Base-by-base conservation (phyloP, 495 filamentous ascomycete species). In the Podospora conica region DNA sequence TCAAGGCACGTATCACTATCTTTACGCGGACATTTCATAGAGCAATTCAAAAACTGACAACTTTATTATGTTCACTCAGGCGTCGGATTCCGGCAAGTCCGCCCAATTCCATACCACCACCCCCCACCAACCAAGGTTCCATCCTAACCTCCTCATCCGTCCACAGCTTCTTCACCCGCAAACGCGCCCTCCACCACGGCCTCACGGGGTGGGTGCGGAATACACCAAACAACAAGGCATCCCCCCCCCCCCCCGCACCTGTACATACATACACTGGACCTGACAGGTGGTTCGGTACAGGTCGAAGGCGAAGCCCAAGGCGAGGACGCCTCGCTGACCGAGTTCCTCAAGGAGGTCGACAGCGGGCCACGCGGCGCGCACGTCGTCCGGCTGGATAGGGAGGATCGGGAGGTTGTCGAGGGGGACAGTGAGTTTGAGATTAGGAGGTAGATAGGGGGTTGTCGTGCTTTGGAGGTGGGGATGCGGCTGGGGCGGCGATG, bases 271-370 rank as follows among this genome's bases (percentile, higher is more conserved):
- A 20, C 21, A 54, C 64, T 66, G 21, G 1, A 18, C 53, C 53
- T 54, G 53, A 54, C 53, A n/a, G 25, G 25, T 27, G 25, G 25
- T 27, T 2, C 57, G 9, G 63, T 15, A 28, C 66, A 95, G 90
- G 92, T 97, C n/a, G 87, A 90, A 74, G 93, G 93, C 53, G 93
- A 97, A 78, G 92, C 88, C 2, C 93, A 97, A 71, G 93, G 93
- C 31, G 76, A 83, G 15, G 81, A 86, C 10, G 80, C 85, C 11
- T 74, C 80, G 5, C 70, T 97, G 54, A 77, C 88, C 61, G 82
- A 85, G 24, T 88, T 96, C 59, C 74, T 97, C 11, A 87, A 90
- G 68, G 87, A 91, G 66, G 81, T 97, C 59, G 82, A 93, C 71
- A 86, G 83, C 64, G 93, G 93, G 0, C 92, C 92, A 0, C 68